A percentile compares a stretch with the other conserved stretches of the same genome.
Conservation (phyloP, 345 rosid species). For the Excoecaria agallocha region DNA sequence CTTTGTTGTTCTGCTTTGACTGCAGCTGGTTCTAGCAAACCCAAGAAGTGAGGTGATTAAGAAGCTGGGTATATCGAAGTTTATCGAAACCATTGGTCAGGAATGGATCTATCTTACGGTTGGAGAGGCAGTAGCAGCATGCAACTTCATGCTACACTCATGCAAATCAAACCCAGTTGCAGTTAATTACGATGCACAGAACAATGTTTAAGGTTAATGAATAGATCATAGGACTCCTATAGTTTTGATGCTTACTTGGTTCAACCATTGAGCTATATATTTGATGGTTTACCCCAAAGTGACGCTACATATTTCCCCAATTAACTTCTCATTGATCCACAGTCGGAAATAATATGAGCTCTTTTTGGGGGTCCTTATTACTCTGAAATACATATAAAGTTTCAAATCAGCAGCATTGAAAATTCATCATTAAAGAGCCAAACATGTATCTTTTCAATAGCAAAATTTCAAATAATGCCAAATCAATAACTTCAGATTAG, state of each 20-base stretch:
- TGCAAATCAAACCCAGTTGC: constrained; percentile 14
- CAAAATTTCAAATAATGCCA: not conserved
- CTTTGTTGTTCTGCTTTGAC: not conserved
- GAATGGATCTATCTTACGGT: constrained; percentile 32
- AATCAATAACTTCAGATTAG: too few relatives aligned
- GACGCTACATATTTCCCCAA: not conserved
- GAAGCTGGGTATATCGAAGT: constrained; percentile 27
- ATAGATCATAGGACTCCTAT: not conserved
- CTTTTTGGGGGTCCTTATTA: not conserved
- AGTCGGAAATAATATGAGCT: not conserved
- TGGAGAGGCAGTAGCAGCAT: constrained; percentile 31
- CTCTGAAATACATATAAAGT: not conserved
- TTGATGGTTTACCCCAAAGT: too few relatives aligned
- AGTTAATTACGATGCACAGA: constrained; percentile 5
- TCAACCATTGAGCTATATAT: not conserved
- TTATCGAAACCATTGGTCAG: constrained; percentile 22
- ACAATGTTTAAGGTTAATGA: constrained; percentile 7
- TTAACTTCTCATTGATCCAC: not conserved
- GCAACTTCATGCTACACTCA: constrained; percentile 23
- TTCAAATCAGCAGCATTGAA: too few relatives aligned
- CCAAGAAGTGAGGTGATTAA: constrained; percentile 35
- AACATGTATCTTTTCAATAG: not conserved
- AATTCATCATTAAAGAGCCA: too few relatives aligned
- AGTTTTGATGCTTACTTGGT: not conserved
- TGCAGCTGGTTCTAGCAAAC: constrained; percentile 28